These are phyloP conservation scores for Panaeolus papilionaceus DNA, from an alignment of 768 basidiomycete genomes.

Conservation along the genomic window DNA sequence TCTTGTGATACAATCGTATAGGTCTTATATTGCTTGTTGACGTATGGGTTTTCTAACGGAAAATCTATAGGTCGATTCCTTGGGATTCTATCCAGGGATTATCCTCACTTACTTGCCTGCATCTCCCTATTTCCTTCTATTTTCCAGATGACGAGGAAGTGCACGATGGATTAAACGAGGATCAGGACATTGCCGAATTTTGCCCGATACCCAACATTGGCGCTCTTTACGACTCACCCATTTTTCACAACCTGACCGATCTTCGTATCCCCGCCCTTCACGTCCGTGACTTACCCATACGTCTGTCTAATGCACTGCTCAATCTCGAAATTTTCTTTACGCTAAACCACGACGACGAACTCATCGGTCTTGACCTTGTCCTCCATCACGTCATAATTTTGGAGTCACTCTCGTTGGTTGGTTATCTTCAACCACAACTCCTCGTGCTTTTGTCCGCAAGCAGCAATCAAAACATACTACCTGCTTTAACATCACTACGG, in stretches of 20 bases:
- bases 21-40: conserved; percentile 14
- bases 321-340: conserved; percentile 41
- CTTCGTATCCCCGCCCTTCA: conserved; percentile 37
- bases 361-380: conserved; percentile 40
- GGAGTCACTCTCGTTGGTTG: conserved; percentile 45
- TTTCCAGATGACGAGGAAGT: conserved; percentile 41
- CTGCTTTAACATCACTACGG: background rate
- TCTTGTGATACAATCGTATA: conserved; percentile 40
- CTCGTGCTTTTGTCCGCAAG: conserved; percentile 39
- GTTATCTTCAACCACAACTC: conserved; percentile 34
- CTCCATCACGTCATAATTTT: conserved; percentile 40
- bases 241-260: conserved; percentile 32
- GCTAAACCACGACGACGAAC: conserved; percentile 31
- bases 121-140: conserved; percentile 39
- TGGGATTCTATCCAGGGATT: conserved; percentile 34
- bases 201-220: conserved; percentile 21
- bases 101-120: conserved; percentile 29
- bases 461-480: background rate
- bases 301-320: conserved; percentile 35
- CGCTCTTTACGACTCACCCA: conserved; percentile 20
- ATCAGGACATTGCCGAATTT: conserved; percentile 23
- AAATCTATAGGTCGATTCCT: conserved; percentile 30
- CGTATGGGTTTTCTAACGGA: background rate
- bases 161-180: conserved; percentile 29
- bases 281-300: conserved; percentile 38